Evolutionary conservation across 148 eudicot species (phyloP).

Genomic region (Cornus suecica): DNA sequence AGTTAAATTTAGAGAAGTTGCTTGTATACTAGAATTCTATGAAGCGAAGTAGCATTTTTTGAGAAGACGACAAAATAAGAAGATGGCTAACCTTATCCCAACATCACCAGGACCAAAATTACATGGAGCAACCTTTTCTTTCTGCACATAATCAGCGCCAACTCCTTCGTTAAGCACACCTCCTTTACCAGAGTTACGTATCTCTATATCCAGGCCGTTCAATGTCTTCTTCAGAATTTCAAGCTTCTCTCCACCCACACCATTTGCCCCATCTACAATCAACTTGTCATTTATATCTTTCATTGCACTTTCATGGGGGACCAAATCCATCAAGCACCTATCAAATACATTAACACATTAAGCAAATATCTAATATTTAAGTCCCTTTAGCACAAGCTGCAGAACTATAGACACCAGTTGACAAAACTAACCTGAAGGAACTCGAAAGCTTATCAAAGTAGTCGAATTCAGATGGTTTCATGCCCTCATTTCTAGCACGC

Average conservation of each 20-base stretch:
- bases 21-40: not conserved
- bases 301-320: slow-evolving; percentile 37
- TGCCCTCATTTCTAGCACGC: slow-evolving; percentile 76
- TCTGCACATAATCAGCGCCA: slow-evolving; percentile 99
- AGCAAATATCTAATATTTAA: not conserved
- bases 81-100: slow-evolving; percentile 65
- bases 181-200: slow-evolving; percentile 68
- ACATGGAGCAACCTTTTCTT: slow-evolving; percentile 74
- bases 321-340: slow-evolving; percentile 81
- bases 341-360: slow-evolving; percentile 16
- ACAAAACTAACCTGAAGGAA: slow-evolving; percentile 64
- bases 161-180: slow-evolving; percentile 91
- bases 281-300: slow-evolving; percentile 36
- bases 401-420: not conserved
- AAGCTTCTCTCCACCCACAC: slow-evolving; percentile 91
- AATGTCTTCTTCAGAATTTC: slow-evolving; percentile 48
- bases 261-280: slow-evolving; percentile 93
- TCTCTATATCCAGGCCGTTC: slow-evolving; percentile 48
- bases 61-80: slow-evolving; percentile 13
- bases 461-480: slow-evolving; percentile 60
- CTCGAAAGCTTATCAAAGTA: slow-evolving; percentile 67
- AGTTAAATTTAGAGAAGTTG: not conserved
- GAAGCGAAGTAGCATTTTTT: not conserved
- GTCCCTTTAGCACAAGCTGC: not conserved
- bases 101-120: slow-evolving; percentile 65